These are phyloP conservation scores for Glycine tomentella DNA, from an alignment of 306 rosid genomes.

Conservation along the genomic window DNA sequence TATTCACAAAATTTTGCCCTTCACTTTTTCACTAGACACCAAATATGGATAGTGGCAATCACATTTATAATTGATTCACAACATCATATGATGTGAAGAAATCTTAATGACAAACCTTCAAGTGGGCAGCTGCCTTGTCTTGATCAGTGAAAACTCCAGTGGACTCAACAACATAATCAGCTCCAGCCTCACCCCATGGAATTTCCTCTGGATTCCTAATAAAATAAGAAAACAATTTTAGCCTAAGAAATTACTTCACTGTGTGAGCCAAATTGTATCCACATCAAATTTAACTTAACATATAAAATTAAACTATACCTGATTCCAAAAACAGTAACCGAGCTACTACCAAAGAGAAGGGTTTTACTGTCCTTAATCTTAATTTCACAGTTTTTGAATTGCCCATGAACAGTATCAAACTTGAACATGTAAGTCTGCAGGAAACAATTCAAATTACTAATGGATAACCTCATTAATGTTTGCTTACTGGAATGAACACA, in stretches of 20 bases:
- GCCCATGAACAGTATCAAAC: slow-evolving; percentile 61
- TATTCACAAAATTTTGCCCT: background rate
- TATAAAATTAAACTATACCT: slow-evolving; percentile 43
- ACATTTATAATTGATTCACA: background rate
- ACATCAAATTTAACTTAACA: slow-evolving; percentile 17
- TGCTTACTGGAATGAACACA: background rate
- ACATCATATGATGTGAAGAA: background rate
- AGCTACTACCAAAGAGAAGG: slow-evolving; percentile 54
- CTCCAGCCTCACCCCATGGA: slow-evolving; percentile 66
- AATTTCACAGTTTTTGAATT: slow-evolving; percentile 53
- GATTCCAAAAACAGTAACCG: slow-evolving; percentile 52
- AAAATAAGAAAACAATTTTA: background rate
- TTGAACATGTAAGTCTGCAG: slow-evolving; percentile 65
- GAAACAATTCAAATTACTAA: background rate
- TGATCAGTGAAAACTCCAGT: slow-evolving; percentile 91
- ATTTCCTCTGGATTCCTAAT: slow-evolving; percentile 61
- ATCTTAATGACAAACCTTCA: slow-evolving; percentile 60
- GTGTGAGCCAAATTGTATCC: background rate
- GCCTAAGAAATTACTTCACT: background rate
- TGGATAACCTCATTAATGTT: background rate
- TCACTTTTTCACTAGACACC: background rate
- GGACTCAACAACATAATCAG: slow-evolving; percentile 68
- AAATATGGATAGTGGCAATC: background rate
- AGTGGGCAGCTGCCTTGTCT: slow-evolving; percentile 81
- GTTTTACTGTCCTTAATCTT: slow-evolving; percentile 56